Conservation (phyloP, 1,284 basidiomycete species). For the Coniferiporia sulphurascens region DNA sequence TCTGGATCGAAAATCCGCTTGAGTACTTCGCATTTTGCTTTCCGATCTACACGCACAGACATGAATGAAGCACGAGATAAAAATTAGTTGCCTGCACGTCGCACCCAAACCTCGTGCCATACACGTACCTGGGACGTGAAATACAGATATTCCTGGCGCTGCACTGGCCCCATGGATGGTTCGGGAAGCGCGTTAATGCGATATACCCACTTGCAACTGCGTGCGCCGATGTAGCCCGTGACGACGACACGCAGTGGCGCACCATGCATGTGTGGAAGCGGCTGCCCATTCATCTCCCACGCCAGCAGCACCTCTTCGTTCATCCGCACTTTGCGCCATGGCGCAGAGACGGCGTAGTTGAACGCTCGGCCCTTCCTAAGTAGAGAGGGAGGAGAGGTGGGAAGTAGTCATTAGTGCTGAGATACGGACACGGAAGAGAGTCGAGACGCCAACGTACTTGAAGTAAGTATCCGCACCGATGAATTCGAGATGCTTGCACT, state of each 20-base stretch:
- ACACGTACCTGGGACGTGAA: conserved; percentile 38
- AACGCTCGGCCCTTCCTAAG: conserved; percentile 43
- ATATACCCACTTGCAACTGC: conserved; percentile 55
- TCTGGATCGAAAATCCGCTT: conserved; percentile 49
- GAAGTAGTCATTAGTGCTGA: background rate
- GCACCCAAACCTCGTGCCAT: background rate
- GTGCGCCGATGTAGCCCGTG: conserved; percentile 53
- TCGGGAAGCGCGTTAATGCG: conserved; percentile 46
- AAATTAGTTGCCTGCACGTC: too few species aligned
- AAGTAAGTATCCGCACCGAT: conserved; percentile 57
- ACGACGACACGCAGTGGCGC: conserved; percentile 49
- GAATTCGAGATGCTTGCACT: conserved; percentile 49
- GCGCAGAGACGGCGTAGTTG: conserved; percentile 53
- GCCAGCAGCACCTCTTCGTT: conserved; percentile 52
- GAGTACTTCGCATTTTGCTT: conserved; percentile 48
- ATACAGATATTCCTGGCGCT: conserved; percentile 50
- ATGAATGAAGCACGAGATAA: background rate
- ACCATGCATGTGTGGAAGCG: conserved; percentile 52
- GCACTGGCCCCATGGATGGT: conserved; percentile 48
- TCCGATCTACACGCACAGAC: conserved; percentile 33
- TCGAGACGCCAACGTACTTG: conserved; percentile 34
- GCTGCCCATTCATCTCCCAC: conserved; percentile 55
- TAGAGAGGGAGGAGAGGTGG: background rate
- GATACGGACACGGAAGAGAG: too few species aligned
- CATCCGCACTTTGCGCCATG: conserved; percentile 45